Evolutionary conservation across 2,329 filamentous ascomycete species (phyloP).

Genomic region (Venturia aucupariae): DNA sequence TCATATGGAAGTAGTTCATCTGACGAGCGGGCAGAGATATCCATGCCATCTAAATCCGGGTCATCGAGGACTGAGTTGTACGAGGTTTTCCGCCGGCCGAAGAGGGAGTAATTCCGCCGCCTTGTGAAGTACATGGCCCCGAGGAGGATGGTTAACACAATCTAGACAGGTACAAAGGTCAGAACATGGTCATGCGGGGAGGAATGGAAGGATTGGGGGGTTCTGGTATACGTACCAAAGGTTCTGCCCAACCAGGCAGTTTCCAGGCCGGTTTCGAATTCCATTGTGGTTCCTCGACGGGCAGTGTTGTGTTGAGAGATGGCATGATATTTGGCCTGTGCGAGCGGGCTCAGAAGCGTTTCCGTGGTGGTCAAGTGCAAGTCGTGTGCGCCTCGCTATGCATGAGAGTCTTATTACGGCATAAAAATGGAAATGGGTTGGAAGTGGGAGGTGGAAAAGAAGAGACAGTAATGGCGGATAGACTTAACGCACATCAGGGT

Average conservation of each 20-base stretch:
- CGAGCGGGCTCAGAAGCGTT: neutral
- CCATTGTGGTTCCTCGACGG: slow-evolving; percentile 26
- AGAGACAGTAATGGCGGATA: too few relatives aligned
- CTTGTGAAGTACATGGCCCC: slow-evolving; percentile 41
- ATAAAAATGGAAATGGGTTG: neutral
- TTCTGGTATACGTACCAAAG: slow-evolving; percentile 24
- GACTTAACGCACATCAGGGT: too few relatives aligned
- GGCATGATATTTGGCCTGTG: slow-evolving; percentile 2
- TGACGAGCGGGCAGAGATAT: slow-evolving; percentile 24
- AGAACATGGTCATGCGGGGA: neutral
- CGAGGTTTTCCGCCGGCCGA: slow-evolving; percentile 22
- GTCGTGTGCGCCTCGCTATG: neutral
- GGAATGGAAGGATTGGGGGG: neutral
- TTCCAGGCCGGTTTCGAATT: slow-evolving; percentile 34
- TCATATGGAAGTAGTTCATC: slow-evolving; percentile 32
- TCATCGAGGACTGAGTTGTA: slow-evolving; percentile 28
- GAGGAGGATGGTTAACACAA: slow-evolving; percentile 42
- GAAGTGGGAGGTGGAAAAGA: too few relatives aligned
- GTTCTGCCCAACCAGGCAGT: slow-evolving; percentile 34
- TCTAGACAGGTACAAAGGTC: slow-evolving; percentile 24
- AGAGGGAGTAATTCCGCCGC: slow-evolving; percentile 35
- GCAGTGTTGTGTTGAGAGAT: slow-evolving; percentile 12
- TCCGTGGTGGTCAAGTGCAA: neutral
- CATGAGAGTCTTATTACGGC: neutral
- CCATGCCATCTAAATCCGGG: slow-evolving; percentile 18